A percentile compares a stretch with the other conserved stretches of the same genome.
Conservation (phyloP, 306 rosid species). For the Pterocarpus santalinus region DNA sequence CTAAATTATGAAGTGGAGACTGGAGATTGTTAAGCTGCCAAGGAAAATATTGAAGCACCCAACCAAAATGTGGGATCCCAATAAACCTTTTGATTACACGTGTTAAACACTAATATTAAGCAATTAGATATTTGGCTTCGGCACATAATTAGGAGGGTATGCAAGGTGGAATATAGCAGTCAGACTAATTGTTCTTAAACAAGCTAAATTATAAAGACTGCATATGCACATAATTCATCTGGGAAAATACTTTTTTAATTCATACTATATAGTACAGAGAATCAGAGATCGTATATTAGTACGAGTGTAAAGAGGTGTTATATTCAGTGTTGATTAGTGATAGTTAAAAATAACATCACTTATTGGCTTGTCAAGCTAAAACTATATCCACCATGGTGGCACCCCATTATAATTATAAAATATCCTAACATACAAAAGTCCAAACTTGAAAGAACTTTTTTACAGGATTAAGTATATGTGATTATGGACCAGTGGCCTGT, state of each 20-base stretch:
- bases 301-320: not conserved
- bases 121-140: not conserved
- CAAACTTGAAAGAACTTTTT: not conserved
- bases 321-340: no score
- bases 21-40: not conserved
- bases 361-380: not conserved
- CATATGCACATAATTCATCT: no score
- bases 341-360: no score
- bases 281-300: no score
- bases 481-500: slow-evolving; percentile 9
- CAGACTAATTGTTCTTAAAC: no score
- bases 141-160: slow-evolving; percentile 1
- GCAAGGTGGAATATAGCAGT: not conserved
- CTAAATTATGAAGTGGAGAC: not conserved
- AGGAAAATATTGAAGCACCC: not conserved
- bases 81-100: not conserved
- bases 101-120: not conserved
- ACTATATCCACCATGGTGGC: not conserved
- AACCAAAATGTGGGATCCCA: not conserved
- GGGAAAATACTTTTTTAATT: no score
- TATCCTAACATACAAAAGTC: not conserved
- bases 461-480: not conserved
- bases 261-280: no score
- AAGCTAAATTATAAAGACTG: no score
- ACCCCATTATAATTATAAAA: not conserved